phyloP scores from a whole-genome alignment of 2,329 filamentous ascomycete genomes.

The Aspergillus hiratsukae region DNA sequence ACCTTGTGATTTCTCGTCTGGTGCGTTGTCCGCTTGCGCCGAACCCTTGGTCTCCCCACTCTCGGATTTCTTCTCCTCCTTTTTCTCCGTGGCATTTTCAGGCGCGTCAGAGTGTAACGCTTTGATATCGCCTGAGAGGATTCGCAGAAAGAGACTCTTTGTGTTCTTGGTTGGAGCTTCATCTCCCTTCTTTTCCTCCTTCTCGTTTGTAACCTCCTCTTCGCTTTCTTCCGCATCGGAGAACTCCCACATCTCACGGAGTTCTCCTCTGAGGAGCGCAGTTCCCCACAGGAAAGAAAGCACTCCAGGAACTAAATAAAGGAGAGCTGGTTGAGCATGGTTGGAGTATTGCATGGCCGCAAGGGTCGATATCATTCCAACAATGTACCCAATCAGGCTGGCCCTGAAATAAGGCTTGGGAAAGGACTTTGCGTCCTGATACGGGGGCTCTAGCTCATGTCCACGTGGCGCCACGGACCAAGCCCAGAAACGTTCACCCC shows the following conservation, averaged over 20 bases:
- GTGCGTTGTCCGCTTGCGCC: background rate
- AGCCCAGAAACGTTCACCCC: constrained; percentile 83
- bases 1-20: constrained; percentile 6
- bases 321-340: constrained; percentile 80
- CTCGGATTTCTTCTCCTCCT: constrained; percentile 2
- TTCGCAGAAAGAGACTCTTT: constrained; percentile 22
- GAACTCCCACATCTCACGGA: constrained; percentile 73
- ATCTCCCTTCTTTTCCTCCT: constrained; percentile 26
- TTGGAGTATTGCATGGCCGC: constrained; percentile 71
- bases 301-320: constrained; percentile 89
- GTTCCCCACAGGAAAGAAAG: constrained; percentile 71
- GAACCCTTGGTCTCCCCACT: constrained; percentile 9
- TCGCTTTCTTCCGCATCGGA: constrained; percentile 59
- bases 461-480: constrained; percentile 24
- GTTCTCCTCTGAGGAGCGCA: constrained; percentile 65
- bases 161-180: constrained; percentile 30
- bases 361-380: constrained; percentile 74
- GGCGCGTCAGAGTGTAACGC: constrained; percentile 1
- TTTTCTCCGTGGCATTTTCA: constrained; percentile 1
- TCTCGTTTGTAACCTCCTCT: constrained; percentile 9
- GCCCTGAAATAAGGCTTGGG: constrained; percentile 82
- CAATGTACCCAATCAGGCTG: constrained; percentile 68
- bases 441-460: constrained; percentile 30
- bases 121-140: constrained; percentile 24
- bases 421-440: constrained; percentile 51